Evolutionary conservation across 139 green algal genomes (phyloP).

Genomic region (Coccomyxa sp.): DNA sequence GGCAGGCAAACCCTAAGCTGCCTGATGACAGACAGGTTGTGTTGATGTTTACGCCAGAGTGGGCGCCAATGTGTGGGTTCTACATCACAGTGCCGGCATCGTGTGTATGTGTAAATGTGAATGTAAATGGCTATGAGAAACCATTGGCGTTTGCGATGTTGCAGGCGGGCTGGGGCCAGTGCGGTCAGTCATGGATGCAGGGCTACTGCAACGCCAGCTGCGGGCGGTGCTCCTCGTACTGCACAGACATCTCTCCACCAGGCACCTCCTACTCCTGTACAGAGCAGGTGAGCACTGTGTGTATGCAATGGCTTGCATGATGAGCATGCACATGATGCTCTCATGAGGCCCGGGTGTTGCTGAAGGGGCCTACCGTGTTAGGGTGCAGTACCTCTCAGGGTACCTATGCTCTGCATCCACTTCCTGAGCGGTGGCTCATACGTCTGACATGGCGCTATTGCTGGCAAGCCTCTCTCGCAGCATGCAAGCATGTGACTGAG

Average conservation of each 20-base stretch:
- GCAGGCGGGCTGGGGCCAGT: constrained; percentile 4
- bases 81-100: not conserved
- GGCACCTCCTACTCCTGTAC: not conserved
- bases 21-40: not conserved
- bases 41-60: not conserved
- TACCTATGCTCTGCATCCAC: not conserved
- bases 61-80: not conserved
- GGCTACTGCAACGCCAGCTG: not conserved
- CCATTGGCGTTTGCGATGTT: not conserved
- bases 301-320: not conserved
- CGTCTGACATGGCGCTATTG: not conserved
- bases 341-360: not conserved
- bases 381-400: too few relatives aligned
- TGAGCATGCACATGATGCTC: not conserved
- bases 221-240: not conserved
- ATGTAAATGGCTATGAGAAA: too few relatives aligned
- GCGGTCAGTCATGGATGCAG: constrained; percentile 1
- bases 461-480: not conserved
- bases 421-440: not conserved
- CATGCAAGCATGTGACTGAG: not conserved
- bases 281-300: not conserved
- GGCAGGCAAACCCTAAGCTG: not conserved
- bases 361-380: not conserved
- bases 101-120: not conserved
- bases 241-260: not conserved